Evolutionary conservation across 1,139 yeast genomes (phyloP), one percentile per base, ranked within the genome.

Genomic region (Casaregolazyma suthepensis): DNA sequence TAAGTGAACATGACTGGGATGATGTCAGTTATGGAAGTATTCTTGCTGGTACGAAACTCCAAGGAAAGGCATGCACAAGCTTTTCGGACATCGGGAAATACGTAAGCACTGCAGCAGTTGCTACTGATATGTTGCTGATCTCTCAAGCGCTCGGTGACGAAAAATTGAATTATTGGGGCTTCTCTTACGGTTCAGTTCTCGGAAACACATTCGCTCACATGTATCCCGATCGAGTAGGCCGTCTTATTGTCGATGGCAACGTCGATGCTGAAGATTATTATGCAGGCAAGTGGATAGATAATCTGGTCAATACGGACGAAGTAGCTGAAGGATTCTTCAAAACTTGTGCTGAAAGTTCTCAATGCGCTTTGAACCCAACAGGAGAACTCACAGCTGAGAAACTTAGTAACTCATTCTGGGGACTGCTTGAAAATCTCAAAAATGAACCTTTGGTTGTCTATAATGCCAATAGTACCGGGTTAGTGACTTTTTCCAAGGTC

Each of bases 201-300:
- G 60, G 60, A 4, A 57, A 56, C 47, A 56, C 59, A 9, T 56
- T 57, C 53, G 60, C 60, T 26, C 60, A 57, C 40, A 23, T 56
- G 49, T 57, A 54, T 37, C 60, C 60, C 29, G 54, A 52, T 17
- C 40, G 37, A 13, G 56, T 55, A 4, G 59, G 60, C 1, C 47
- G 59, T 26, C 56, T 57, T 55, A 56, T 56, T 48, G 56, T 57
- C 17, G 60, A 57, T 38, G 60, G 59, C 9, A 54, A 54, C 9
- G 50, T 51, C 43, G 60, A 57, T 44, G 59, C 56, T 18, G 54
- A 51, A 12, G 59, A 53, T 43, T 57, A 57, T 43, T 57, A 56
- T 35, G 53, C 43, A 17, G 59, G 59, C 12, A 40, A 48, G 22
- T 55, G 58, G 58, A 20, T 51, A n/a, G 22, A 26, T 2, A 55